These are phyloP conservation scores for Colletotrichum endophyticum DNA, from an alignment of 2,329 filamentous ascomycete genomes.

Conservation along the genomic window DNA sequence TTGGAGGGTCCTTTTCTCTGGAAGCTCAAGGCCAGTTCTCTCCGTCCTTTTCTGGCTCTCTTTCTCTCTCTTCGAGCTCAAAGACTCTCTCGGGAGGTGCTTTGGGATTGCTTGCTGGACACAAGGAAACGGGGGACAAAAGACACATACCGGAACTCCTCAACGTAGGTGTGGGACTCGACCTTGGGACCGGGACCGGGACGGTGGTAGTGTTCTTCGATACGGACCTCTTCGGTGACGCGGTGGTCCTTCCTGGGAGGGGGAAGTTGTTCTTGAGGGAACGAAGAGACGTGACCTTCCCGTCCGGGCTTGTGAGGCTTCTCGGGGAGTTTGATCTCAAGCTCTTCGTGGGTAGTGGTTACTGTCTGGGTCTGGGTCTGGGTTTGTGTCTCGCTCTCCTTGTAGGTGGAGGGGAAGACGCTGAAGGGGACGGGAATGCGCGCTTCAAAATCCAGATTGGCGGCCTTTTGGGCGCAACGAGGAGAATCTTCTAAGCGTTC, in stretches of 20 bases:
- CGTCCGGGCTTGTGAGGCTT: conserved; percentile 81
- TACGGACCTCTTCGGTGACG: conserved; percentile 79
- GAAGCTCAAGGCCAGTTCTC: not conserved
- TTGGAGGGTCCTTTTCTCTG: not conserved
- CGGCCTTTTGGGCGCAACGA: conserved; percentile 71
- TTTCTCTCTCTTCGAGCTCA: not conserved
- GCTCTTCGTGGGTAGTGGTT: conserved; percentile 78
- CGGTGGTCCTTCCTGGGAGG: conserved; percentile 52
- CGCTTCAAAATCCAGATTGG: conserved; percentile 99
- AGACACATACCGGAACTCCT: conserved; percentile 59
- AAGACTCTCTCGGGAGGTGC: not conserved
- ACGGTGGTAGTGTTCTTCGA: conserved; percentile 77
- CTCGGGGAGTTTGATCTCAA: conserved; percentile 75
- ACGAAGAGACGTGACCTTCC: conserved; percentile 92
- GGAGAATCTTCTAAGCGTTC: conserved; percentile 68
- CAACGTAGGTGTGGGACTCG: conserved; percentile 52
- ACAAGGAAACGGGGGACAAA: not conserved
- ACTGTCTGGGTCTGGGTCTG: conserved; percentile 58
- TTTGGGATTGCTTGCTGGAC: not conserved
- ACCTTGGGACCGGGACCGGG: conserved; percentile 67
- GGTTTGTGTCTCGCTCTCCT: conserved; percentile 53
- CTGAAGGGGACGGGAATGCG: conserved; percentile 99
- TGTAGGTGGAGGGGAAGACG: conserved; percentile 99
- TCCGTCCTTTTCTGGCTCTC: not conserved
- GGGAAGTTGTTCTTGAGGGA: conserved; percentile 57